Percentiles rank a stretch among this genome's conserved stretches.
Evolutionary conservation across 1,284 basidiomycete genomes (phyloP).

Genomic region (Agaricales sp.): DNA sequence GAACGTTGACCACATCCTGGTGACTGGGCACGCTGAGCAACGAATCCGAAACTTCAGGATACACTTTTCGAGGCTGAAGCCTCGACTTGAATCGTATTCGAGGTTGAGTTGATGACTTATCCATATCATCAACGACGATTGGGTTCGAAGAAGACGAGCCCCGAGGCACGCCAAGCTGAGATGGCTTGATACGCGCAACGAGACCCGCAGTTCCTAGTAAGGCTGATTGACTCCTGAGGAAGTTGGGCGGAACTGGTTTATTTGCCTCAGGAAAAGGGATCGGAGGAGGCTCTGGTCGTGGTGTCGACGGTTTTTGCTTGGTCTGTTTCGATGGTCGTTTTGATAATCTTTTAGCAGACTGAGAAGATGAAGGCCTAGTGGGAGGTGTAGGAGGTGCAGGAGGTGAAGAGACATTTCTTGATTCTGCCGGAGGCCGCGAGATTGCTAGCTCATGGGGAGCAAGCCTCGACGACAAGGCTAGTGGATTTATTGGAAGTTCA

Average conservation of each 20-base stretch:
- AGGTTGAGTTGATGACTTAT: conserved; percentile 2
- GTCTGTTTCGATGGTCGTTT: conserved; percentile 15
- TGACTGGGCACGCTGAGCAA: conserved; percentile 36
- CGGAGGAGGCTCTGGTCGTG: conserved; percentile 33
- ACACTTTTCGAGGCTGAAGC: conserved; percentile 6
- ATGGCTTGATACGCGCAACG: conserved; percentile 52
- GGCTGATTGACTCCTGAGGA: conserved; percentile 60
- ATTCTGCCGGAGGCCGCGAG: conserved; percentile 28
- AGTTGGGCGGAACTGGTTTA: conserved; percentile 52
- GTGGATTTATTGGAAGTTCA: conserved; percentile 69
- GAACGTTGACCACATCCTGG: conserved; percentile 46
- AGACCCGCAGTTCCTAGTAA: conserved; percentile 62
- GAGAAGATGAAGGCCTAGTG: conserved; percentile 6
- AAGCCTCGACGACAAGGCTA: conserved; percentile 52
- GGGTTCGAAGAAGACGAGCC: conserved; percentile 52
- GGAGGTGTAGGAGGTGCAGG: conserved; percentile 1
- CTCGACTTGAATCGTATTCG: conserved; percentile 7
- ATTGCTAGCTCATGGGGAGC: conserved; percentile 17
- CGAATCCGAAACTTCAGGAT: conserved; percentile 21
- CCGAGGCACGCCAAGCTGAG: conserved; percentile 33
- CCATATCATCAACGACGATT: conserved; percentile 43
- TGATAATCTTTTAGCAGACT: conserved; percentile 5
- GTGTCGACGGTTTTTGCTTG: conserved; percentile 19
- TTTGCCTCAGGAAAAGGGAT: conserved; percentile 50
- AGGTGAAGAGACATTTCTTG: conserved; percentile 4